Evolutionary conservation across 176 grass and related monocot genomes (phyloP).

Genomic region (Triticum monococcum): DNA sequence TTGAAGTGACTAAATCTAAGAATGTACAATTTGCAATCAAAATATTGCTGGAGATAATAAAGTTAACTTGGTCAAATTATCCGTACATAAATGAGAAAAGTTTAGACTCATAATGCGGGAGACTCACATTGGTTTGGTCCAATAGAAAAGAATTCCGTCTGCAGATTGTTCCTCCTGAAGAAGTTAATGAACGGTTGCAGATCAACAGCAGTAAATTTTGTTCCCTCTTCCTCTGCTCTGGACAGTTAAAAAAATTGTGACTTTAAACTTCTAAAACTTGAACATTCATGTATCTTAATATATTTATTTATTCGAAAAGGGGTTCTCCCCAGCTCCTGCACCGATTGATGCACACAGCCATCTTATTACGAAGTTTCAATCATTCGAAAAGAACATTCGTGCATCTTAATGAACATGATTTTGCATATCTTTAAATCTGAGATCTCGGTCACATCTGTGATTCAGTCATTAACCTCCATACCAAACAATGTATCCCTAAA

Average conservation of each 20-base stretch:
- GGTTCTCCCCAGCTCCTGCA: no score
- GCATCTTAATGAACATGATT: background rate
- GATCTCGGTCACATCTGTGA: background rate
- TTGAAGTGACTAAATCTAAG: conserved; percentile 86
- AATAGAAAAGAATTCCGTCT: conserved; percentile 80
- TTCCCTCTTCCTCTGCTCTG: conserved; percentile 94
- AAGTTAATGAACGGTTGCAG: conserved; percentile 82
- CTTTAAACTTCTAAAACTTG: background rate
- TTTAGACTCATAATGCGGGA: conserved; percentile 32
- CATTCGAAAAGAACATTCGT: no score
- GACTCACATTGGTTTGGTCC: conserved; percentile 78
- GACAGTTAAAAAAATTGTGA: background rate
- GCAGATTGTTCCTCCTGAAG: conserved; percentile 67
- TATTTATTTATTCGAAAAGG: no score
- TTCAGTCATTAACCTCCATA: background rate
- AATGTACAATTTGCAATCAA: conserved; percentile 21
- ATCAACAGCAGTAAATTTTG: conserved; percentile 60
- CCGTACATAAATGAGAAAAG: background rate
- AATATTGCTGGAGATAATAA: conserved; percentile 11
- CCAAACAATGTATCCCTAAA: background rate
- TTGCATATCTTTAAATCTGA: background rate
- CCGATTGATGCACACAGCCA: no score
- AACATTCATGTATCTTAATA: background rate
- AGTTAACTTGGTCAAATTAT: background rate
- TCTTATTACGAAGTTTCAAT: no score